phyloP scores from a whole-genome alignment of 768 basidiomycete species.

The Lactifluus pinguis region DNA sequence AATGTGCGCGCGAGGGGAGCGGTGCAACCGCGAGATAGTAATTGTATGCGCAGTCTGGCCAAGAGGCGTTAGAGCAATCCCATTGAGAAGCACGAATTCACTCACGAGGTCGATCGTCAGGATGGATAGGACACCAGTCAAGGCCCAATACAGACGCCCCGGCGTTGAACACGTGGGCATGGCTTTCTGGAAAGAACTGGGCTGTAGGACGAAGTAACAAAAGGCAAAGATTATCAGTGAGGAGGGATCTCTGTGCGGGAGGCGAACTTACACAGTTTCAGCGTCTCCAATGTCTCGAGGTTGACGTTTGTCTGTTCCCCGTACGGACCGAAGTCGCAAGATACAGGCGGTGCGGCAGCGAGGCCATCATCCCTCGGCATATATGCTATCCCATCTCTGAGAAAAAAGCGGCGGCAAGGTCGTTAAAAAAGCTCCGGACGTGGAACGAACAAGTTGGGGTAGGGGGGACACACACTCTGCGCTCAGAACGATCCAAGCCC shows the following conservation, averaged over 20 bases:
- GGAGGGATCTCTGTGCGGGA: background rate
- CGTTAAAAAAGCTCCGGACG: background rate
- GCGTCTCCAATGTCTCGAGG: slow-evolving; percentile 47
- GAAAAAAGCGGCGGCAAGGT: background rate
- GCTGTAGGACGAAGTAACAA: slow-evolving; percentile 33
- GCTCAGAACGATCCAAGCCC: slow-evolving; percentile 30
- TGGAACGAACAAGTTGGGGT: background rate
- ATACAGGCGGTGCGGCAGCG: slow-evolving; percentile 38
- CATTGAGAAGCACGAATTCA: background rate
- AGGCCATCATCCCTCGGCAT: slow-evolving; percentile 46
- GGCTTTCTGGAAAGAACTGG: slow-evolving; percentile 46
- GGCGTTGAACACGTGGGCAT: slow-evolving; percentile 68
- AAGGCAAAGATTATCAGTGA: background rate
- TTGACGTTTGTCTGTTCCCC: slow-evolving; percentile 40
- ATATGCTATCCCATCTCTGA: slow-evolving; percentile 49
- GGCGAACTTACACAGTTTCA: slow-evolving; percentile 45
- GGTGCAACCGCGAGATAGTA: slow-evolving; percentile 85
- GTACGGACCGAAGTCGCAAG: slow-evolving; percentile 61
- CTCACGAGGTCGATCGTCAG: slow-evolving; percentile 46
- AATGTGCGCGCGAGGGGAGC: slow-evolving; percentile 54
- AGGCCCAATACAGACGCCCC: slow-evolving; percentile 88
- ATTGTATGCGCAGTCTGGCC: slow-evolving; percentile 41
- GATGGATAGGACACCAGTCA: slow-evolving; percentile 86
- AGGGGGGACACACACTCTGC: slow-evolving; percentile 35
- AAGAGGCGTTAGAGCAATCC: background rate